Percentiles rank a stretch among this genome's conserved stretches.
These are phyloP conservation scores for Cornus florida DNA, from an alignment of 148 eudicot genomes.

Conservation along the genomic window DNA sequence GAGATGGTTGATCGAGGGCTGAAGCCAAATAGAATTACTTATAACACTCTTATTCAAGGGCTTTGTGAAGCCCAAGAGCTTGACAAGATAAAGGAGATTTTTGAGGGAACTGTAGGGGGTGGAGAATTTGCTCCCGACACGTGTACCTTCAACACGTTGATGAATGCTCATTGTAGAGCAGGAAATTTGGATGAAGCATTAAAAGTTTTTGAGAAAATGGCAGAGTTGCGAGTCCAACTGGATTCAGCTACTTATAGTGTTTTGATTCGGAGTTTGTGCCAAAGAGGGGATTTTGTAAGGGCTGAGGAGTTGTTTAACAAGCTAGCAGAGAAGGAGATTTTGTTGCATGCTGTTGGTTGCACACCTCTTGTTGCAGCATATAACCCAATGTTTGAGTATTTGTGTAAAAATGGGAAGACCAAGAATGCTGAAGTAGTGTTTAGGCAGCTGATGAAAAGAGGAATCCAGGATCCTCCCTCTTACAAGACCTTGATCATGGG, in stretches of 20 bases:
- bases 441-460: slow-evolving; percentile 46
- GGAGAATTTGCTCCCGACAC: slow-evolving; percentile 33
- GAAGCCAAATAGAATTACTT: slow-evolving; percentile 39
- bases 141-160: slow-evolving; percentile 45
- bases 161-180: slow-evolving; percentile 33
- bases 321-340: slow-evolving; percentile 29
- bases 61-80: slow-evolving; percentile 36
- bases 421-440: slow-evolving; percentile 41
- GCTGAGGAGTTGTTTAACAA: slow-evolving; percentile 43
- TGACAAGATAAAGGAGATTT: slow-evolving; percentile 37
- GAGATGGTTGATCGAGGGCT: slow-evolving; percentile 37
- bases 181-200: slow-evolving; percentile 35
- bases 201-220: slow-evolving; percentile 30
- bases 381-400: slow-evolving; percentile 42
- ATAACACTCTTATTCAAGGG: slow-evolving; percentile 43
- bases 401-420: slow-evolving; percentile 40
- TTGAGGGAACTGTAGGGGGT: slow-evolving; percentile 17
- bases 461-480: slow-evolving; percentile 40
- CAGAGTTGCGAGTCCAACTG: slow-evolving; percentile 25
- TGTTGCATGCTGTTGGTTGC: slow-evolving; percentile 26
- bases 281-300: slow-evolving; percentile 25
- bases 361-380: slow-evolving; percentile 48
- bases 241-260: slow-evolving; percentile 49
- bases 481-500: slow-evolving; percentile 43
- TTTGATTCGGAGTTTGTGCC: slow-evolving; percentile 38